phyloP scores from a whole-genome alignment of 225 moss, liverwort and hornwort species.

The Takakia lepidozioides region DNA sequence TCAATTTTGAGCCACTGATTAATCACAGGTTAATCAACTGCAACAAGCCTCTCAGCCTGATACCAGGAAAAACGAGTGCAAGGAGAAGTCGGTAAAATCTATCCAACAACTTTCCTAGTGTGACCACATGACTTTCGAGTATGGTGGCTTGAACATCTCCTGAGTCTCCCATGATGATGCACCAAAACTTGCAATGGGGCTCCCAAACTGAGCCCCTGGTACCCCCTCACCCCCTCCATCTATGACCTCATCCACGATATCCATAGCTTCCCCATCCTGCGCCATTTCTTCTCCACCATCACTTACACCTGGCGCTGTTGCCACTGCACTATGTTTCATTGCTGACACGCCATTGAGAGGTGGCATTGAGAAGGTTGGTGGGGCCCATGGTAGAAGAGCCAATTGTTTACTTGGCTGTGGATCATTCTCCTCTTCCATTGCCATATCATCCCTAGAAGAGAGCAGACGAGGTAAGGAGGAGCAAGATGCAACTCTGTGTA shows the following conservation, averaged over 20 bases:
- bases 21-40: too few relatives aligned
- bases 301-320: slow-evolving; percentile 1
- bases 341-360: slow-evolving; percentile 5
- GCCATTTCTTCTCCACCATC: slow-evolving; percentile 12
- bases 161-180: too few relatives aligned
- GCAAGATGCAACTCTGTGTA: slow-evolving; percentile 26
- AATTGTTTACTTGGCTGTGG: slow-evolving; percentile 13
- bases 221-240: too few relatives aligned
- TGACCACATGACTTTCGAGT: too few relatives aligned
- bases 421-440: slow-evolving; percentile 22
- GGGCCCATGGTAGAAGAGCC: slow-evolving; percentile 19
- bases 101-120: too few relatives aligned
- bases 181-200: too few relatives aligned
- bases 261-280: slow-evolving; percentile 24
- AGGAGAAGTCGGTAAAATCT: too few relatives aligned
- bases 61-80: too few relatives aligned
- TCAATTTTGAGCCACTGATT: too few relatives aligned
- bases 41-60: too few relatives aligned
- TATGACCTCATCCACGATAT: background rate
- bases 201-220: too few relatives aligned
- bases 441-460: slow-evolving; percentile 12
- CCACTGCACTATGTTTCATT: background rate
- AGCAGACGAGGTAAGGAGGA: slow-evolving; percentile 23
- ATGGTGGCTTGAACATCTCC: too few relatives aligned
- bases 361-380: slow-evolving; percentile 6